phyloP scores from a whole-genome alignment of 2,329 filamentous ascomycete species.

The Colletotrichum lini region DNA sequence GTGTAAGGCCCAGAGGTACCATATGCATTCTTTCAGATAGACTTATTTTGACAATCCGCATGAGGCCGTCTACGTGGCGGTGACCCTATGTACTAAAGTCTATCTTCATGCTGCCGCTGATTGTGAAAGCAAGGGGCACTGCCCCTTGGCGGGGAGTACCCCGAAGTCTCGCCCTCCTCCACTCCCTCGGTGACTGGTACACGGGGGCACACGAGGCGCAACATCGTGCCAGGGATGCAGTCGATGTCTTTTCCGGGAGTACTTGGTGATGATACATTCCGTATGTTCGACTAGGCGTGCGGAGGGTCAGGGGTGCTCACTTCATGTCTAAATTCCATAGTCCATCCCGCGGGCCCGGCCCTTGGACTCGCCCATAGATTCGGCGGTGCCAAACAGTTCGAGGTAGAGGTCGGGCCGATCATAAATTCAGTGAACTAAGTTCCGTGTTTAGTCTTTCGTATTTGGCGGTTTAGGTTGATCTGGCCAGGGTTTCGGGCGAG shows the following conservation, averaged over 20 bases:
- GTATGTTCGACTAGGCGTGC: not conserved
- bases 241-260: too few species aligned
- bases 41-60: constrained; percentile 6
- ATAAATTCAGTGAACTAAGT: not conserved
- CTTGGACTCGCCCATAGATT: not conserved
- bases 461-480: not conserved
- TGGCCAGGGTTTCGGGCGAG: not conserved
- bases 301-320: not conserved
- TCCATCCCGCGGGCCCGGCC: not conserved
- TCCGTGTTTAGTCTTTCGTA: not conserved
- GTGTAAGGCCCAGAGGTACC: constrained; percentile 2
- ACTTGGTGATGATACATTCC: not conserved
- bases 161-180: too few species aligned
- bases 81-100: not conserved
- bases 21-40: not conserved
- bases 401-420: not conserved
- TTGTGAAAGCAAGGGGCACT: constrained; percentile 1
- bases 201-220: not conserved
- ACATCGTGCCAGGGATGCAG: not conserved
- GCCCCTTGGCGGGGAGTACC: not conserved
- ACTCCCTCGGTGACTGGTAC: not conserved
- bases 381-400: not conserved
- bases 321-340: not conserved
- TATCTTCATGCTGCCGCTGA: not conserved
- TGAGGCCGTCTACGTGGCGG: not conserved